phyloP scores from a whole-genome alignment of 495 filamentous ascomycete species.

The Xylaria cubensis region DNA sequence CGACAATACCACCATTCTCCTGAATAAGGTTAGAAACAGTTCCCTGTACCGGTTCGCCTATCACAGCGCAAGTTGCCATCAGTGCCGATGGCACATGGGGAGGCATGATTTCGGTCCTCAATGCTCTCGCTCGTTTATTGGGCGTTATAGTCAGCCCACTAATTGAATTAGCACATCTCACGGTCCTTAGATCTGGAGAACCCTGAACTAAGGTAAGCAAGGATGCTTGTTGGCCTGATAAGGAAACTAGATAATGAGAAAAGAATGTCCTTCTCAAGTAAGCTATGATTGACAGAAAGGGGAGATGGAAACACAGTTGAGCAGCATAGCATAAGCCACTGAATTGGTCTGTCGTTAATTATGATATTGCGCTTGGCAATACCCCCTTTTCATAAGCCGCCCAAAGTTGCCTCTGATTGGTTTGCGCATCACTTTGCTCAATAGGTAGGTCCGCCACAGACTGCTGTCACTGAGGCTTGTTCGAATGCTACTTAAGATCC shows the following conservation, averaged over 20 bases:
- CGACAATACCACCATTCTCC: background rate
- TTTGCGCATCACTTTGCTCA: background rate
- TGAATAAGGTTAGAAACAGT: background rate
- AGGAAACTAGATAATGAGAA: background rate
- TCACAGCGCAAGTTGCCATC: slow-evolving; percentile 1
- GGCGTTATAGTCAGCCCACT: background rate
- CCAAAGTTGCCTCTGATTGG: background rate
- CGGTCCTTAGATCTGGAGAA: slow-evolving; percentile 11
- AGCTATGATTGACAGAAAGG: background rate
- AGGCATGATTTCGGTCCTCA: background rate
- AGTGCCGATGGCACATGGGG: background rate
- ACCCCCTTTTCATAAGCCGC: background rate
- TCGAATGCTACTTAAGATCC: background rate
- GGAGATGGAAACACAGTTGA: background rate
- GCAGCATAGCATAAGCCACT: background rate
- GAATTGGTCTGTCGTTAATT: background rate
- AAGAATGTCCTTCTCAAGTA: slow-evolving; percentile 12
- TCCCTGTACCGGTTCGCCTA: slow-evolving; percentile 2
- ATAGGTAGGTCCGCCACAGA: background rate
- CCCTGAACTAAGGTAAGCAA: background rate
- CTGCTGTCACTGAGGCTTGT: slow-evolving; percentile 3
- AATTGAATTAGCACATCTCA: slow-evolving; percentile 5
- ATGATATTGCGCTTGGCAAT: background rate
- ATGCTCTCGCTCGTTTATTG: slow-evolving; percentile 11
- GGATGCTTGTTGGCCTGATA: background rate